Conservation (phyloP, 306 rosid species). For the Begonia loranthoides region DNA sequence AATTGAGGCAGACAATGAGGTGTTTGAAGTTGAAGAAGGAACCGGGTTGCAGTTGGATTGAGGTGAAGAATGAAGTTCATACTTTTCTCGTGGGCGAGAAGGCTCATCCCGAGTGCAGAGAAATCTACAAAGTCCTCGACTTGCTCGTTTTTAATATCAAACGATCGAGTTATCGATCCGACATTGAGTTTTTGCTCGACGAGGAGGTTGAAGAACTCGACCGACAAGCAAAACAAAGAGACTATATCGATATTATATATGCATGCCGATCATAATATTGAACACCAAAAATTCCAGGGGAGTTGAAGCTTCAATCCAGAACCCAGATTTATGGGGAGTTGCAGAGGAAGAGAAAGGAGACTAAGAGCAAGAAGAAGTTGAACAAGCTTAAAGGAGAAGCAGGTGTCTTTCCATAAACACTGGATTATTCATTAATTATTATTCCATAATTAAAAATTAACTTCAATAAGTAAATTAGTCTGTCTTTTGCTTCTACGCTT, state of each 20-base stretch:
- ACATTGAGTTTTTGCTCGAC: slow-evolving; percentile 22
- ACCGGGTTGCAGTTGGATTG: slow-evolving; percentile 96
- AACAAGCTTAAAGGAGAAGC: slow-evolving; percentile 45
- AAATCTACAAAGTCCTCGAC: slow-evolving; percentile 44
- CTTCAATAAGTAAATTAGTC: too few relatives aligned
- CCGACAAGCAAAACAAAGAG: slow-evolving; percentile 1
- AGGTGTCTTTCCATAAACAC: too few relatives aligned
- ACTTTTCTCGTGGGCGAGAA: slow-evolving; percentile 69
- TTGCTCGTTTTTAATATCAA: slow-evolving; percentile 56
- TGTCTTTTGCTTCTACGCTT: too few relatives aligned
- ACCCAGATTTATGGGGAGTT: too few relatives aligned
- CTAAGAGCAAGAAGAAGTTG: slow-evolving; percentile 55
- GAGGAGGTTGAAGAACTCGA: slow-evolving; percentile 23
- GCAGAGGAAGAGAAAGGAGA: slow-evolving; percentile 63
- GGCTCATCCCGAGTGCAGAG: slow-evolving; percentile 70
- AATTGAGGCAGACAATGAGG: slow-evolving; percentile 62
- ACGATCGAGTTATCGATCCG: slow-evolving; percentile 36
- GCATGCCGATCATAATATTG: too few relatives aligned
- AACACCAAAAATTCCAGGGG: too few relatives aligned
- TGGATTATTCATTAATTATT: too few relatives aligned
- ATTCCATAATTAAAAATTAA: too few relatives aligned
- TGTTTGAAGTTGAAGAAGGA: slow-evolving; percentile 48
- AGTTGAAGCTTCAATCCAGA: too few relatives aligned
- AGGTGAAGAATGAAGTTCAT: slow-evolving; percentile 63
- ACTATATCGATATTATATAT: too few relatives aligned